These are phyloP conservation scores for Selaginella tamariscina DNA, from an alignment of 75 land plant species.

Conservation along the genomic window DNA sequence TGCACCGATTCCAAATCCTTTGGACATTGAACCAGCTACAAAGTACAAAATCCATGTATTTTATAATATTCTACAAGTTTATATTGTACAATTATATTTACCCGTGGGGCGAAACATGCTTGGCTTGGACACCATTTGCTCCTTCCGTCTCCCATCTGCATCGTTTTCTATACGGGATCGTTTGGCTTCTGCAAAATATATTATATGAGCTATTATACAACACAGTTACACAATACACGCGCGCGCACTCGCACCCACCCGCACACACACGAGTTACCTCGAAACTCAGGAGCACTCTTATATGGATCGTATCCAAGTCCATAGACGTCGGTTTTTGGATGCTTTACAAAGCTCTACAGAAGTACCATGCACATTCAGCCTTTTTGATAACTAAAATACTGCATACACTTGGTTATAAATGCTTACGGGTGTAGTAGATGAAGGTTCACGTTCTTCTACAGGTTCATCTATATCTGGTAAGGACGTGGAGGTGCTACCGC, in stretches of 20 bases:
- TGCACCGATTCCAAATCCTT: constrained; percentile 94
- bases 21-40: constrained; percentile 68
- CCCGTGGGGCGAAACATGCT: constrained; percentile 65
- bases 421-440: neutral
- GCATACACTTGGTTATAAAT: too few relatives aligned
- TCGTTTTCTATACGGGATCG: constrained; percentile 22
- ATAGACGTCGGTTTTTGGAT: constrained; percentile 72
- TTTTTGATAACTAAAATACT: too few relatives aligned
- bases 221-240: neutral
- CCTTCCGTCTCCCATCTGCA: constrained; percentile 17
- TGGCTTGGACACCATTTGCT: constrained; percentile 13
- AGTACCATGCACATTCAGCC: too few relatives aligned
- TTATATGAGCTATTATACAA: neutral
- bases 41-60: neutral
- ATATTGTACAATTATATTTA: constrained; percentile 21
- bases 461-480: neutral
- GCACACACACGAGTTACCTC: constrained; percentile 42
- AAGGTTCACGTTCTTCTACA: neutral
- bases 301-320: constrained; percentile 91
- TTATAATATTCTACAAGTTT: too few relatives aligned
- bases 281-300: constrained; percentile 84
- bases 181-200: constrained; percentile 43
- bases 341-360: constrained; percentile 52
- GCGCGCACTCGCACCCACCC: too few relatives aligned
- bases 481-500: too few relatives aligned